phyloP scores from a whole-genome alignment of 257 asterid species.

The Phtheirospermum japonicum region DNA sequence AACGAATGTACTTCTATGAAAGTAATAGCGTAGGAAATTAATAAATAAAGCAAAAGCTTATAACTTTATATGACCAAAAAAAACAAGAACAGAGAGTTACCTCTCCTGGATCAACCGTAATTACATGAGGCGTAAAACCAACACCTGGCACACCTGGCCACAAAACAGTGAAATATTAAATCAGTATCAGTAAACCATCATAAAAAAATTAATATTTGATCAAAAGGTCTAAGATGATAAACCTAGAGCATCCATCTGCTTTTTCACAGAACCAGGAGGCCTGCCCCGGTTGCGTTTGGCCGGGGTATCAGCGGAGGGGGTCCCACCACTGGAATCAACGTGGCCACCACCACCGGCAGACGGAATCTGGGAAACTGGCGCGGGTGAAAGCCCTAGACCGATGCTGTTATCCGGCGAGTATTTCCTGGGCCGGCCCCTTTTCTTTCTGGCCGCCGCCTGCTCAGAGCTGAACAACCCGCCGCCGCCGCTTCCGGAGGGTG shows the following conservation, averaged over 20 bases:
- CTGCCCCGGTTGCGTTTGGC: slow-evolving; percentile 45
- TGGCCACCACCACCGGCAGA: slow-evolving; percentile 34
- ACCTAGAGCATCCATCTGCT: slow-evolving; percentile 47
- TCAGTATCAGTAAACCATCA: slow-evolving; percentile 15
- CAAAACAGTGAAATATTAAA: not conserved
- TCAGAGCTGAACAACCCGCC: slow-evolving; percentile 53
- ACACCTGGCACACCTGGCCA: slow-evolving; percentile 45
- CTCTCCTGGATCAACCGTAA: slow-evolving; percentile 44
- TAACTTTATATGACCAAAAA: not conserved
- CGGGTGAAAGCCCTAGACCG: slow-evolving; percentile 67
- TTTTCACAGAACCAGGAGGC: slow-evolving; percentile 50
- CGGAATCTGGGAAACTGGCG: slow-evolving; percentile 48
- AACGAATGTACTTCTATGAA: not conserved
- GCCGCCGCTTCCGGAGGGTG: slow-evolving; percentile 46
- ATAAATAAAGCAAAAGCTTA: not conserved
- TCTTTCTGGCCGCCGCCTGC: slow-evolving; percentile 50
- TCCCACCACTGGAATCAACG: slow-evolving; percentile 33
- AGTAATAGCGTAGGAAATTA: not conserved
- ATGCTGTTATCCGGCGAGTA: slow-evolving; percentile 77
- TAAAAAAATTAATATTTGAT: not conserved
- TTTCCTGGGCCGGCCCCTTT: slow-evolving; percentile 86
- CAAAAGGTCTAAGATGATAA: not conserved
- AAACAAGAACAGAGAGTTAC: slow-evolving; percentile 4
- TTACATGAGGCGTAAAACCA: slow-evolving; percentile 49
- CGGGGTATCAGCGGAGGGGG: slow-evolving; percentile 34